Evolutionary conservation across 345 rosid genomes (phyloP).

Genomic region (Acer yangbiense): DNA sequence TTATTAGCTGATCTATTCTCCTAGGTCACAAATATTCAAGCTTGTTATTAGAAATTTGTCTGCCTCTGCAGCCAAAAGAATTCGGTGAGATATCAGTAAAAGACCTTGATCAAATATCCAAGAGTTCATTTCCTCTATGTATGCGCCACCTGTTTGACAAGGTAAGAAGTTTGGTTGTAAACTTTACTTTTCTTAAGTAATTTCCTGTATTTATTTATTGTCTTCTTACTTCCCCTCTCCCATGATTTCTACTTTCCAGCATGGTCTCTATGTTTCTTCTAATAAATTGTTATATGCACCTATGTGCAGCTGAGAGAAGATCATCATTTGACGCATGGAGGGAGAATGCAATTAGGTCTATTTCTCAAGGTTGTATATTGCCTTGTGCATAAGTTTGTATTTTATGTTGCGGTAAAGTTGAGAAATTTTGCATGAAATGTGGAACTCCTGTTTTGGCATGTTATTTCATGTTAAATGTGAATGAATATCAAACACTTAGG

Average conservation of each 20-base stretch:
- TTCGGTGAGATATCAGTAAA: conserved; percentile 72
- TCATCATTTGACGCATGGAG: conserved; percentile 95
- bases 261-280: neutral
- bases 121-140: conserved; percentile 89
- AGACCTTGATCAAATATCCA: conserved; percentile 76
- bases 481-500: neutral
- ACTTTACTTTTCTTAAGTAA: conserved; percentile 9
- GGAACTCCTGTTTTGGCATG: neutral
- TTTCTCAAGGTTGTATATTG: conserved; percentile 71
- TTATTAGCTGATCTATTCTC: conserved; percentile 7
- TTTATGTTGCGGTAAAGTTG: neutral
- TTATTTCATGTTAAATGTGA: neutral
- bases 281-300: conserved; percentile 9
- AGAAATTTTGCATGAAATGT: conserved; percentile 7
- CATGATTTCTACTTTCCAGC: neutral
- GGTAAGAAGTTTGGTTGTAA: conserved; percentile 40
- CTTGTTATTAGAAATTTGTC: conserved; percentile 11
- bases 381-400: conserved; percentile 10
- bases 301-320: conserved; percentile 78
- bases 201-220: neutral
- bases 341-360: conserved; percentile 97
- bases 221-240: neutral
- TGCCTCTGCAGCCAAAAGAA: conserved; percentile 63
- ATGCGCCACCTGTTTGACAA: conserved; percentile 90
- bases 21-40: conserved; percentile 9